phyloP scores from a whole-genome alignment of 192 early-diverging fungal genomes.

The Backusella psychrophila region DNA sequence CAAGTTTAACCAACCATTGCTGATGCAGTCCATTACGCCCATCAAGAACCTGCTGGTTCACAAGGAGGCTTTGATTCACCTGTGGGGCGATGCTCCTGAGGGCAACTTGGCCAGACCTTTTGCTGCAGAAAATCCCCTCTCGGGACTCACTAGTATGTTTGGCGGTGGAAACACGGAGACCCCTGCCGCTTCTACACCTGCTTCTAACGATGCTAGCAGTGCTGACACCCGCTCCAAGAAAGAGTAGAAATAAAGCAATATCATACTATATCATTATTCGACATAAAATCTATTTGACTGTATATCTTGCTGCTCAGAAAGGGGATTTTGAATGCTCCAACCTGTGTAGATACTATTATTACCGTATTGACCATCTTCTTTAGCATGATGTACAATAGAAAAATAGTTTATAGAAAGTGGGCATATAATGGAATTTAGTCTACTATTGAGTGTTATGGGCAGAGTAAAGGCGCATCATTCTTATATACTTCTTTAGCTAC shows the following conservation, averaged over 20 bases:
- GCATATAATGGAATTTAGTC: too few relatives aligned
- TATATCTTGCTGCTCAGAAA: too few relatives aligned
- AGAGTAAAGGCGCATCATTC: too few relatives aligned
- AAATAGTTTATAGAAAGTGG: too few relatives aligned
- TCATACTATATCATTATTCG: background rate
- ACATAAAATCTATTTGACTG: too few relatives aligned
- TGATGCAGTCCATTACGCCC: slow-evolving; percentile 84
- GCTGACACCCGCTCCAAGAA: slow-evolving; percentile 2
- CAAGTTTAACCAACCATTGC: slow-evolving; percentile 83
- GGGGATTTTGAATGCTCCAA: too few relatives aligned
- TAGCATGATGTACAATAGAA: too few relatives aligned
- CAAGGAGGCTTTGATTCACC: slow-evolving; percentile 79
- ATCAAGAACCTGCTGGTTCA: slow-evolving; percentile 66
- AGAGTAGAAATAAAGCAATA: background rate
- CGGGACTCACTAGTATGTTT: slow-evolving; percentile 28
- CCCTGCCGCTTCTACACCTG: slow-evolving; percentile 11
- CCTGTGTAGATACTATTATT: too few relatives aligned
- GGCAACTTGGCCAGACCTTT: slow-evolving; percentile 84
- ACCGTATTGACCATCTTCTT: too few relatives aligned
- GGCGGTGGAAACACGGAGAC: slow-evolving; percentile 27
- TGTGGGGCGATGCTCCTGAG: slow-evolving; percentile 74
- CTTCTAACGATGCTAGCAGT: background rate
- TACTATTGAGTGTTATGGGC: too few relatives aligned
- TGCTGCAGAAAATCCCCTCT: slow-evolving; percentile 76
- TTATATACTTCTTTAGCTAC: too few relatives aligned